Evolutionary conservation across 2,329 filamentous ascomycete species (phyloP), one percentile per base, ranked within the genome.

Genomic region (Exophiala alcalophila): DNA sequence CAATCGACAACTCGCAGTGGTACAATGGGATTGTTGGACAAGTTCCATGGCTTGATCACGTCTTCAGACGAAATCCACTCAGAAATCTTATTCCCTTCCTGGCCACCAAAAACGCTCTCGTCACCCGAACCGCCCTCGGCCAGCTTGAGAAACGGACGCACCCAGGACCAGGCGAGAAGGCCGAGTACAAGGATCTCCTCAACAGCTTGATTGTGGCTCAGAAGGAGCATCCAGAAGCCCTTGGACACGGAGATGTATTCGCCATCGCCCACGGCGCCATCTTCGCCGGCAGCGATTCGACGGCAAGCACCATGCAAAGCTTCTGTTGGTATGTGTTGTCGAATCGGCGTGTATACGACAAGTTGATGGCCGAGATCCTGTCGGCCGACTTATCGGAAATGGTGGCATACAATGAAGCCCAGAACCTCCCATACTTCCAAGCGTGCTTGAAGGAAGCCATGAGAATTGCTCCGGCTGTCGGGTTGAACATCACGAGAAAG

Each of bases 281-380:
- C 11, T 56, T 59, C 11, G 62, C 61, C 10, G 78, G 78, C 18
- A 78, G 77, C 14, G 77, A 81, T 60, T 78, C 77, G 0, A 79
- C 77, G 0, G 77, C 77, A 8, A 76, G 73, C 5, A 76, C 73
- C 0, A 77, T 77, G 73, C 73, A 77, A 50, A 76, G 72, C 41
- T 74, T 77, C 58, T 75, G 74, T 63, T 73, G 69, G 63, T 68
- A 69, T 28, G 63, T 72, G 1, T 64, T 77, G 7, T 66, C 70
- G 25, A 66, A 70, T 15, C 61, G 64, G 2, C 58, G 53, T 0
- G 65, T 75, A 8, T 70, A 75, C 58, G 38, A 48, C 12, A 76
- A 78, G 55, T 66, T 80, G 15, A 59, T 66, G 8, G 32, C 55
- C 2, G 72, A 73, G 28, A 66, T 69, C 36, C 12, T 44, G 36